Percentiles rank a stretch among this genome's conserved stretches.
Evolutionary conservation across 1,139 yeast species (phyloP).

Genomic region (Geotrichum phurueaensis): DNA sequence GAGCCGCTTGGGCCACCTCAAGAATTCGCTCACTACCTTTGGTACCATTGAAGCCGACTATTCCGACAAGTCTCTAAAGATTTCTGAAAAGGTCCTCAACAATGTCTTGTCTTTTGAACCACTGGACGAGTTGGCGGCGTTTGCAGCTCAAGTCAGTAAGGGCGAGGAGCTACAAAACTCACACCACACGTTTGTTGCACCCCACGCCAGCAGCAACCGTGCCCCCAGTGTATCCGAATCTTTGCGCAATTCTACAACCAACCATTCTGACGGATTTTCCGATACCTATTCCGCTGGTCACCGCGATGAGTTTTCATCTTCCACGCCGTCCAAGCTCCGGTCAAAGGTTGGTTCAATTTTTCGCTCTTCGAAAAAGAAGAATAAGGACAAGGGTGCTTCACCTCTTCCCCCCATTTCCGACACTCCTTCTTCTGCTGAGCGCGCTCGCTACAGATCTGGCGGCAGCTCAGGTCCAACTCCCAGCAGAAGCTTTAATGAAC

Average conservation of each 20-base stretch:
- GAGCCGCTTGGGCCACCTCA: constrained; percentile 57
- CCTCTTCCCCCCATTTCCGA: not conserved
- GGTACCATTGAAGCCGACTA: constrained; percentile 49
- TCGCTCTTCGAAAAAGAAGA: constrained; percentile 48
- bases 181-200: not conserved
- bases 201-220: constrained; percentile 5
- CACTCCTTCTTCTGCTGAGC: constrained; percentile 5
- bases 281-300: constrained; percentile 3
- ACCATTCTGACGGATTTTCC: constrained; percentile 11
- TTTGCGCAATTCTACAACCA: constrained; percentile 14
- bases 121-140: constrained; percentile 50
- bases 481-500: not conserved
- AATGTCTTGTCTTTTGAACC: constrained; percentile 58
- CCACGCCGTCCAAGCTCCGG: constrained; percentile 42
- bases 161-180: constrained; percentile 5
- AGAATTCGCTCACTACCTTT: constrained; percentile 62
- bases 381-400: constrained; percentile 9
- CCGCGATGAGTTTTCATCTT: constrained; percentile 20
- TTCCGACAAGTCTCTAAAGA: constrained; percentile 30
- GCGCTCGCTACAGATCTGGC: constrained; percentile 2
- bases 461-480: not conserved
- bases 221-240: constrained; percentile 11
- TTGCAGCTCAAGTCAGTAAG: constrained; percentile 41
- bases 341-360: constrained; percentile 84
- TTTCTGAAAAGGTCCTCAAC: constrained; percentile 62